Conservation (phyloP, 2,329 filamentous ascomycete genomes). For the Sclerotinia nivalis region DNA sequence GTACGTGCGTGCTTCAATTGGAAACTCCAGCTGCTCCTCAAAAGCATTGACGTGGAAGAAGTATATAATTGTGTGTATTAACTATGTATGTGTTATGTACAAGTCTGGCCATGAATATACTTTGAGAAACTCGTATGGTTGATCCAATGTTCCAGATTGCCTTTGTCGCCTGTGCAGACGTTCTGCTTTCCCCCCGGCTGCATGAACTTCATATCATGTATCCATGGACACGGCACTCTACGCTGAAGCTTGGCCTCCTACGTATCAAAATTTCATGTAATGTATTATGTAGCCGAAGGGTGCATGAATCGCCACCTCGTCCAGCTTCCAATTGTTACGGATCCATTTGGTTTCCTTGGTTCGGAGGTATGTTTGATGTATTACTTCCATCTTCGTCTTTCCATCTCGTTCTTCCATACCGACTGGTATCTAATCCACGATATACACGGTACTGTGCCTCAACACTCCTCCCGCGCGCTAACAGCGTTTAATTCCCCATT, state of each 20-base stretch:
- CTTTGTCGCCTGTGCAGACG: slow-evolving; percentile 13
- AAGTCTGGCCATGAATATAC: neutral
- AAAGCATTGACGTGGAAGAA: neutral
- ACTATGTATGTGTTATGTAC: neutral
- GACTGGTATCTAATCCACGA: neutral
- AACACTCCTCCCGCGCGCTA: slow-evolving; percentile 20
- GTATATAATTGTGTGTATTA: neutral
- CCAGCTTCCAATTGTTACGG: neutral
- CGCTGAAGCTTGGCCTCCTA: slow-evolving; percentile 7
- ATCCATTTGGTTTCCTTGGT: neutral
- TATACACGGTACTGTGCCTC: slow-evolving; percentile 2
- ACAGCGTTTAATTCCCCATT: slow-evolving; percentile 24
- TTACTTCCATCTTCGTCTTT: neutral
- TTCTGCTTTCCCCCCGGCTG: slow-evolving; percentile 16
- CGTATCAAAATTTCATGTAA: neutral
- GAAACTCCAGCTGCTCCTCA: neutral
- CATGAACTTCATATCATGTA: slow-evolving; percentile 20
- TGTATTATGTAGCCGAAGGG: slow-evolving; percentile 8
- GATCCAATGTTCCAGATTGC: neutral
- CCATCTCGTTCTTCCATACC: neutral
- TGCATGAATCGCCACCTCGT: slow-evolving; percentile 4
- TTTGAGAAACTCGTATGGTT: neutral
- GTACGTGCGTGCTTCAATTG: neutral
- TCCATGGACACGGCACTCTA: slow-evolving; percentile 14
- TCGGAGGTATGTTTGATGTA: slow-evolving; percentile 6